Percentiles rank a stretch among this genome's conserved stretches.
Conservation (phyloP, 2,329 filamentous ascomycete genomes). For the Microthyrium microscopicum region DNA sequence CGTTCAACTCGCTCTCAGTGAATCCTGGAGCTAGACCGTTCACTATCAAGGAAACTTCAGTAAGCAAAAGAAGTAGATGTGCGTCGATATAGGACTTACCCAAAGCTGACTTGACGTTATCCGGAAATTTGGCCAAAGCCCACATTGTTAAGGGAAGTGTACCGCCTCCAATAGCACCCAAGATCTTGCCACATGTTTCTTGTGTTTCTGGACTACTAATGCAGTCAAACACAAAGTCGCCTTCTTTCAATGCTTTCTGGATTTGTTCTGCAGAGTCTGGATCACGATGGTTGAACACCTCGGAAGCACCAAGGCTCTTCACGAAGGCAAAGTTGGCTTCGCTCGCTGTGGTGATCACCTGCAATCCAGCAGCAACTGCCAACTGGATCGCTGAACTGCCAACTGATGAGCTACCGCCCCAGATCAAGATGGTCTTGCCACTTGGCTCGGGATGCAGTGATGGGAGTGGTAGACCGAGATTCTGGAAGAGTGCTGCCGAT, state of each 20-base stretch:
- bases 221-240: neutral
- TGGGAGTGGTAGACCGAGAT: slow-evolving; percentile 24
- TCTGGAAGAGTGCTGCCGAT: slow-evolving; percentile 24
- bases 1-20: no score
- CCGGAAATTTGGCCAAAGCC: neutral
- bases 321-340: slow-evolving; percentile 16
- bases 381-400: slow-evolving; percentile 29
- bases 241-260: neutral
- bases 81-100: slow-evolving; percentile 1
- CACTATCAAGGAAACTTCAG: no score
- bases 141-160: neutral
- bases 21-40: no score
- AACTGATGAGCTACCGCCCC: slow-evolving; percentile 14
- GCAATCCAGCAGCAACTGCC: slow-evolving; percentile 23
- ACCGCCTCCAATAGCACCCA: neutral
- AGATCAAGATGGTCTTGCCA: slow-evolving; percentile 16
- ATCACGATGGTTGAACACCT: slow-evolving; percentile 14
- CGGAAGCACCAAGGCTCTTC: slow-evolving; percentile 15
- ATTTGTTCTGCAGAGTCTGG: neutral
- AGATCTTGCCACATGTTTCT: neutral
- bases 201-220: neutral
- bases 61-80: no score
- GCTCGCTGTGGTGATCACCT: slow-evolving; percentile 23
- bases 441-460: slow-evolving; percentile 14
- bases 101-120: neutral